Evolutionary conservation across 2,329 filamentous ascomycete species (phyloP).

Genomic region (Cercospora sesami): DNA sequence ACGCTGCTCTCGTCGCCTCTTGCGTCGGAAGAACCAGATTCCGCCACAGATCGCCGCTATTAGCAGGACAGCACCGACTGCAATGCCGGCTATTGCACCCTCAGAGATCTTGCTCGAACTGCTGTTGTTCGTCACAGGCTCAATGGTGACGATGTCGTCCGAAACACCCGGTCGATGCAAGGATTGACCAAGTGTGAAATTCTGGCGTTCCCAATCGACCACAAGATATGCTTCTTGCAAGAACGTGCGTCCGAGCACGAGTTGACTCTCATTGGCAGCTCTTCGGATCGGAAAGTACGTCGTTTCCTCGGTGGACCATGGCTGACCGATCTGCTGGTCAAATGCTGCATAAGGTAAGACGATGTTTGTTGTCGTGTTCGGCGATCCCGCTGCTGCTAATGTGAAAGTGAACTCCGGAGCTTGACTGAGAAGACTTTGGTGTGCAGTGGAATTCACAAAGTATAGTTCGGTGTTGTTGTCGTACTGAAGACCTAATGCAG

Average conservation of each 20-base stretch:
- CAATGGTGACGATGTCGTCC: slow-evolving; percentile 10
- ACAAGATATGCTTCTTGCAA: slow-evolving; percentile 36
- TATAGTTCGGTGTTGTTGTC: slow-evolving; percentile 42
- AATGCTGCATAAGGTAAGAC: slow-evolving; percentile 36
- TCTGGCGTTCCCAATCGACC: slow-evolving; percentile 23
- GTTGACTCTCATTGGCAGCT: slow-evolving; percentile 31
- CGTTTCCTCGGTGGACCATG: slow-evolving; percentile 15
- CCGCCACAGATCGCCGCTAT: background rate
- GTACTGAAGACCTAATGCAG: slow-evolving; percentile 43
- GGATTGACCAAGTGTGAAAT: slow-evolving; percentile 23
- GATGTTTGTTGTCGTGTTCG: slow-evolving; percentile 27
- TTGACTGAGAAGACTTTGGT: slow-evolving; percentile 34
- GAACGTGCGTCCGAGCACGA: slow-evolving; percentile 35
- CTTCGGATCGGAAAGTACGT: slow-evolving; percentile 34
- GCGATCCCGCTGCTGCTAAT: slow-evolving; percentile 15
- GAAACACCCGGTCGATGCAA: slow-evolving; percentile 16
- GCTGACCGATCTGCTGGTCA: slow-evolving; percentile 31
- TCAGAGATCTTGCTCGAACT: background rate
- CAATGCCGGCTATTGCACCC: slow-evolving; percentile 5
- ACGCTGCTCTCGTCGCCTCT: background rate
- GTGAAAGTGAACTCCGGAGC: slow-evolving; percentile 44
- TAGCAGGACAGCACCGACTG: background rate
- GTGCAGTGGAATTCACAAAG: slow-evolving; percentile 42
- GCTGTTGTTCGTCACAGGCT: background rate
- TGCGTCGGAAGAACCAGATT: background rate